Base-by-base conservation (phyloP, 2,329 filamentous ascomycete species). In the Leptosphaerulina australis region DNA sequence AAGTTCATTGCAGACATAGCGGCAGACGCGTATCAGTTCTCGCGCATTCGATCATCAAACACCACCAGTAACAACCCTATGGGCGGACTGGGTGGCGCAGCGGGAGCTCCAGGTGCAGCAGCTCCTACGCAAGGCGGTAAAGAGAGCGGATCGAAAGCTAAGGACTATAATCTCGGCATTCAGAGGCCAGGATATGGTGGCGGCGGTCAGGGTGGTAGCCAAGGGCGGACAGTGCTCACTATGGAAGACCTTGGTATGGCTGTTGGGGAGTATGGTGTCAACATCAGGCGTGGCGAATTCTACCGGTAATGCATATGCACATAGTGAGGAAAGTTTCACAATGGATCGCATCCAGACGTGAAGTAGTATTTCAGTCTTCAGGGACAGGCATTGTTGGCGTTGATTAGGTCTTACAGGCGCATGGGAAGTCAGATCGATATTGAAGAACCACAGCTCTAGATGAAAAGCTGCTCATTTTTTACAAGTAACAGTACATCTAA, bases 201-300 rank as follows among this genome's bases (percentile, higher is more conserved):
- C 57, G 93, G 93, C 62, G 92, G 92, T 0, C 90, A 91, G 66
- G 91, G 92, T 21, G 90, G 90, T 1, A 89, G 86, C 46, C 90
- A 95, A 77, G 96, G 95, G 58, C 83, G 91, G 57, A 97, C 94
- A 14, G 93, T 99, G 46, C 80, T 99, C 55, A 97, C 94, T 0
- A 97, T 99, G 94, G 94, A 99, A 76, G 94, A 99, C 73, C 74
- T 99, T 64, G 94, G 94, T 12, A 97, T 97, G 91, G 94, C 94
- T 1, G 93, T 97, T 22, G 90, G 90, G 24, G 94, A 99, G 79
- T 99, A 97, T 71, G 94, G 94, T 1, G 91, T 99, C 43, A 99
- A 96, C 70, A 89, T 97, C 44, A 97, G 96, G 84, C 83, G 94
- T 58, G 92, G 93, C 68, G 94, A 99, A 77, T 99, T 97, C 71